Conservation (phyloP, 495 filamentous ascomycete genomes). For the Penicillium pancosmium region DNA sequence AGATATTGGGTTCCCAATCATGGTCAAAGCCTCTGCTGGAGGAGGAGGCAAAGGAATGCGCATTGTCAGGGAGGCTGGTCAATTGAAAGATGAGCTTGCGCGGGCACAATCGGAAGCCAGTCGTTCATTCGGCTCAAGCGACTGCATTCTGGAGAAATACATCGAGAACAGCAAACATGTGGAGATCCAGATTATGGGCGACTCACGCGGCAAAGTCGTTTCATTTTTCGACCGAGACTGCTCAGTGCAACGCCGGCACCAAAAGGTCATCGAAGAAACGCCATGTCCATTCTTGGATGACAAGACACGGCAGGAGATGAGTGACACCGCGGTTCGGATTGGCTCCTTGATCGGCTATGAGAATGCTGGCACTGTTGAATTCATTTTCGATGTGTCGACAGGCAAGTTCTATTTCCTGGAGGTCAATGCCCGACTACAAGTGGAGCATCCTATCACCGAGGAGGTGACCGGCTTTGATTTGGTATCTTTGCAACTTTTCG, state of each 20-base stretch:
- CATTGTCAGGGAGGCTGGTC: constrained; percentile 63
- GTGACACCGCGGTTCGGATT: constrained; percentile 76
- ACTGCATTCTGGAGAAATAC: constrained; percentile 87
- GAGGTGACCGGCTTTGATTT: constrained; percentile 86
- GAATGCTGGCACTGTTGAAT: constrained; percentile 91
- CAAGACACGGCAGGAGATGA: constrained; percentile 69
- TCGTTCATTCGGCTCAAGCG: constrained; percentile 81
- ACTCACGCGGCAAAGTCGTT: constrained; percentile 72
- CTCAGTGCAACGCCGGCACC: constrained; percentile 79
- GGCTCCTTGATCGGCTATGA: constrained; percentile 80
- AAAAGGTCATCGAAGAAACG: constrained; percentile 93
- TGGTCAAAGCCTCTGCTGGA: constrained; percentile 90
- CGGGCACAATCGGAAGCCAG: constrained; percentile 77
- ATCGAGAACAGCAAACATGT: constrained; percentile 83
- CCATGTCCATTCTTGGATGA: constrained; percentile 76
- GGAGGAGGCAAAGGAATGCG: constrained; percentile 93
- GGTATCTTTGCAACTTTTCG: constrained; percentile 82
- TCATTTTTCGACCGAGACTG: constrained; percentile 80
- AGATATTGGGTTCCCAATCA: constrained; percentile 79
- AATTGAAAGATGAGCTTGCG: constrained; percentile 70
- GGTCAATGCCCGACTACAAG: constrained; percentile 90
- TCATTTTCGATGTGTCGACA: constrained; percentile 85
- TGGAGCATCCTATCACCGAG: constrained; percentile 92
- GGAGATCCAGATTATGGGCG: constrained; percentile 89
- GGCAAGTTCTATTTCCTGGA: constrained; percentile 93